Percentiles rank a stretch among this genome's conserved stretches.
Conservation (phyloP, 768 basidiomycete genomes). For the Amanita fuliginea region DNA sequence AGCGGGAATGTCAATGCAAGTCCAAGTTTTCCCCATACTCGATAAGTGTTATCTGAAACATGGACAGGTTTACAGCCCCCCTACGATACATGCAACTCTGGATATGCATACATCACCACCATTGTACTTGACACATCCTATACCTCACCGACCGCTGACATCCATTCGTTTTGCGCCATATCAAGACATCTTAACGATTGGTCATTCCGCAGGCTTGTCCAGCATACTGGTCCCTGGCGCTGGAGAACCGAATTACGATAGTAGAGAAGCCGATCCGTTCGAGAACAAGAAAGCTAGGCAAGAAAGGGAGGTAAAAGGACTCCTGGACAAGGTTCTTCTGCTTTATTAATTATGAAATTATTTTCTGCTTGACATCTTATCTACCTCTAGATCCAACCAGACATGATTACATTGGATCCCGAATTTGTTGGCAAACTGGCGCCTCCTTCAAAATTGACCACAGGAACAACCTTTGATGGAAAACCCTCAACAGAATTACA, state of each 20-base stretch:
- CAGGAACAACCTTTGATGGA: constrained; percentile 24
- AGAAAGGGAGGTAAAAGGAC: constrained; percentile 82
- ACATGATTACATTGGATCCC: constrained; percentile 80
- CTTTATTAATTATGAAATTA: neutral
- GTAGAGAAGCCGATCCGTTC: constrained; percentile 88
- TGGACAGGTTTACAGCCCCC: constrained; percentile 59
- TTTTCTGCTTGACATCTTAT: neutral
- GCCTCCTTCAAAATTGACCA: constrained; percentile 48
- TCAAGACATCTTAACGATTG: constrained; percentile 74
- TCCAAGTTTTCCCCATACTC: neutral
- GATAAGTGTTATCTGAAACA: neutral
- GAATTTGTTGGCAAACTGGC: constrained; percentile 66
- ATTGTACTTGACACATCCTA: constrained; percentile 80
- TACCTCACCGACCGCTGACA: constrained; percentile 68
- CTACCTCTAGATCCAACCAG: constrained; percentile 65
- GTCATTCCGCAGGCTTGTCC: constrained; percentile 70
- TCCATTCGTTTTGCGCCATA: constrained; percentile 82
- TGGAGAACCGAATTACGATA: constrained; percentile 94
- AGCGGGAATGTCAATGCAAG: constrained; percentile 79
- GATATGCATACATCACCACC: constrained; percentile 48
- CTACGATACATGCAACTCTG: constrained; percentile 50
- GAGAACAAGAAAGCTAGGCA: constrained; percentile 72
- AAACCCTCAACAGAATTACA: constrained; percentile 39
- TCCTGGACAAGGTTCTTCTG: constrained; percentile 72
- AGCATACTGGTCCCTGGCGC: constrained; percentile 84